These are phyloP conservation scores for Peronospora destructor DNA, from an alignment of 352 stramenopile species.

Conservation along the genomic window DNA sequence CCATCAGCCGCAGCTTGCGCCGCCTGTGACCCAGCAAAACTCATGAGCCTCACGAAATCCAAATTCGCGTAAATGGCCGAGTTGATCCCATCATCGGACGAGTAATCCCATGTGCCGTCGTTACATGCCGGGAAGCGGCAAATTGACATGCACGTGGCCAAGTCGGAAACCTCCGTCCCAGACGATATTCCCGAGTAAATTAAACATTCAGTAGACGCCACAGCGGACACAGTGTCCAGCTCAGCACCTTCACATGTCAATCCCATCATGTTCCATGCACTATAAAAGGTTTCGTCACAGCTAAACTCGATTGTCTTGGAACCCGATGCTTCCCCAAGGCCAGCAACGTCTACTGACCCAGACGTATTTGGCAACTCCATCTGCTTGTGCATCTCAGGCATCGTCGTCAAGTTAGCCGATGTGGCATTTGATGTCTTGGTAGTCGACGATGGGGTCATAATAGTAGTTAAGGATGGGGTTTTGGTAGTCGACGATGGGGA, in stretches of 20 bases:
- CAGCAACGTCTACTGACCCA: constrained; percentile 6
- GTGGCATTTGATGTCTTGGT: constrained; percentile 6
- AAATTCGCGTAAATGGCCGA: constrained; percentile 63
- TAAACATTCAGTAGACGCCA: constrained; percentile 53
- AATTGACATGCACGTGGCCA: constrained; percentile 72
- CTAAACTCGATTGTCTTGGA: constrained; percentile 38
- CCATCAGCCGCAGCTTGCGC: constrained; percentile 22
- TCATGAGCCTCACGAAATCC: constrained; percentile 61
- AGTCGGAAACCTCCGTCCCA: constrained; percentile 37
- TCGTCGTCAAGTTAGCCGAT: background rate
- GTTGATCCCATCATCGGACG: constrained; percentile 49
- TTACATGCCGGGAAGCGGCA: constrained; percentile 71
- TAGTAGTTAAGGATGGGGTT: constrained; percentile 1
- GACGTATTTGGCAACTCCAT: constrained; percentile 11
- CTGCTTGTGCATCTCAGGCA: constrained; percentile 1
- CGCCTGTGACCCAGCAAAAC: constrained; percentile 30
- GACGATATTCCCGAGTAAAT: constrained; percentile 70
- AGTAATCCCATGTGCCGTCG: constrained; percentile 75
- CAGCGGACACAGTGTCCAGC: constrained; percentile 42
- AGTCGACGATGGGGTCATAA: constrained; percentile 6
- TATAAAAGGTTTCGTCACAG: constrained; percentile 73
- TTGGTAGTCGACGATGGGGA: background rate
- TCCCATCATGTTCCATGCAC: constrained; percentile 60
- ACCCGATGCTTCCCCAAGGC: background rate
- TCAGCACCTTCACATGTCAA: constrained; percentile 49